A percentile compares a stretch with the other conserved stretches of the same genome.
phyloP scores from a whole-genome alignment of 371 early-diverging fungal genomes.

The Dentiscutata heterogama region DNA sequence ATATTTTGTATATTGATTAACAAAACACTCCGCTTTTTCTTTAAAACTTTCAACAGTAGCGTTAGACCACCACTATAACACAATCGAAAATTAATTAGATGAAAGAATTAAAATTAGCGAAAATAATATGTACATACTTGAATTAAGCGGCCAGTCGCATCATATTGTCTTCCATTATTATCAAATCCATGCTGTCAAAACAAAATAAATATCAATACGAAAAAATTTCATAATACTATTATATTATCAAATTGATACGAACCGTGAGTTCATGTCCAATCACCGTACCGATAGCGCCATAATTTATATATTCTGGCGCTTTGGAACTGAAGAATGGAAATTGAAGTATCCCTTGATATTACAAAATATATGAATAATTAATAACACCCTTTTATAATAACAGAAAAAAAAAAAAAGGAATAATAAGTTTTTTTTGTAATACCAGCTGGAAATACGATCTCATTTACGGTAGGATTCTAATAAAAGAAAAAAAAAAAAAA shows the following conservation, averaged over 20 bases:
- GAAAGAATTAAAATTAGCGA: neutral
- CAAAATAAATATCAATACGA: slow-evolving; percentile 1
- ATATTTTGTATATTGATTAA: slow-evolving; percentile 67
- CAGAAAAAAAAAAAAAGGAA: neutral
- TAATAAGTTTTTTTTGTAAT: neutral
- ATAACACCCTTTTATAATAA: neutral
- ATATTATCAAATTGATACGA: slow-evolving; percentile 34
- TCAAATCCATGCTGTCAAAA: slow-evolving; percentile 65
- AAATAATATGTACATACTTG: slow-evolving; percentile 48
- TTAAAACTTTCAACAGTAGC: slow-evolving; percentile 61
- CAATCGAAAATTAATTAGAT: neutral
- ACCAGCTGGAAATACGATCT: slow-evolving; percentile 71
- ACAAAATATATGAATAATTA: neutral
- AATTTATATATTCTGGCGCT: slow-evolving; percentile 64
- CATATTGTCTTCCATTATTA: slow-evolving; percentile 65
- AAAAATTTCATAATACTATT: neutral
- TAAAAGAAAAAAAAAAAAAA: neutral
- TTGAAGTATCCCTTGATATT: slow-evolving; percentile 58
- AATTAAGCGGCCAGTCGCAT: slow-evolving; percentile 55
- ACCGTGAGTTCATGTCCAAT: slow-evolving; percentile 74
- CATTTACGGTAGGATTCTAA: slow-evolving; percentile 60
- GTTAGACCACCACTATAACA: slow-evolving; percentile 73
- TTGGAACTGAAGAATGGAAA: slow-evolving; percentile 60
- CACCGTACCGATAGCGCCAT: slow-evolving; percentile 69
- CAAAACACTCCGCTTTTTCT: slow-evolving; percentile 65